A percentile compares a stretch with the other conserved stretches of the same genome.
These are phyloP conservation scores for Cyberlindnera mycetangii DNA, from an alignment of 805 yeast species.

Conservation along the genomic window DNA sequence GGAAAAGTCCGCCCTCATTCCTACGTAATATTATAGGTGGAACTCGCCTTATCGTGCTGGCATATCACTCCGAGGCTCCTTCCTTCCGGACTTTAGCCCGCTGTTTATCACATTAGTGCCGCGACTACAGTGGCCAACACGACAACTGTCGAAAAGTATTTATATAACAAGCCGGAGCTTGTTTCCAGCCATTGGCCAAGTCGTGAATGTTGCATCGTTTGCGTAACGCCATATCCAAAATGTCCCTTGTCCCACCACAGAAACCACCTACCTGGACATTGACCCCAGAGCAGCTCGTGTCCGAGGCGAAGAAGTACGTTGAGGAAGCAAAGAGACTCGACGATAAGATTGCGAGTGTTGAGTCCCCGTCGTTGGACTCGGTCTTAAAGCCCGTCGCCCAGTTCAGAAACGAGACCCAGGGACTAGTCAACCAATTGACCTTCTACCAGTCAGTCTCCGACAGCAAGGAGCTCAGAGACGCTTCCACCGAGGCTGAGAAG, in stretches of 20 bases:
- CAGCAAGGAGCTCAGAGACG: conserved; percentile 64
- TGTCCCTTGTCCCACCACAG: background rate
- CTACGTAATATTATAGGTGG: no score
- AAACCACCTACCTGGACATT: conserved; percentile 53
- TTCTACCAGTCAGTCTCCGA: conserved; percentile 74
- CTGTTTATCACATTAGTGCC: no score
- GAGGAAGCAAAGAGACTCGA: conserved; percentile 42
- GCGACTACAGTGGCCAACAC: background rate
- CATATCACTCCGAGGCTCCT: no score
- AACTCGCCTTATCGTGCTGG: no score
- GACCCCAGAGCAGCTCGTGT: conserved; percentile 47
- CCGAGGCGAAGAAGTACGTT: conserved; percentile 43
- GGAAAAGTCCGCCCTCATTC: no score
- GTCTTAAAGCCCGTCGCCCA: conserved; percentile 52
- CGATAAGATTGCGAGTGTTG: conserved; percentile 49
- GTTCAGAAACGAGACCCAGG: conserved; percentile 47
- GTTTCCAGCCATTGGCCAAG: no score
- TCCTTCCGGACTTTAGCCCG: no score
- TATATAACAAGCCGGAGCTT: no score
- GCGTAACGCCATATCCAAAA: no score
- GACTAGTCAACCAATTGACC: conserved; percentile 48
- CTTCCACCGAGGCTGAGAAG: conserved; percentile 63
- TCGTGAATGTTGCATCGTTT: no score
- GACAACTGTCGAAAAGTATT: no score
- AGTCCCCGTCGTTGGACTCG: conserved; percentile 55